Evolutionary conservation across 2,329 filamentous ascomycete species (phyloP), one percentile per base, ranked within the genome.

Genomic region (Xylariaceae sp.): DNA sequence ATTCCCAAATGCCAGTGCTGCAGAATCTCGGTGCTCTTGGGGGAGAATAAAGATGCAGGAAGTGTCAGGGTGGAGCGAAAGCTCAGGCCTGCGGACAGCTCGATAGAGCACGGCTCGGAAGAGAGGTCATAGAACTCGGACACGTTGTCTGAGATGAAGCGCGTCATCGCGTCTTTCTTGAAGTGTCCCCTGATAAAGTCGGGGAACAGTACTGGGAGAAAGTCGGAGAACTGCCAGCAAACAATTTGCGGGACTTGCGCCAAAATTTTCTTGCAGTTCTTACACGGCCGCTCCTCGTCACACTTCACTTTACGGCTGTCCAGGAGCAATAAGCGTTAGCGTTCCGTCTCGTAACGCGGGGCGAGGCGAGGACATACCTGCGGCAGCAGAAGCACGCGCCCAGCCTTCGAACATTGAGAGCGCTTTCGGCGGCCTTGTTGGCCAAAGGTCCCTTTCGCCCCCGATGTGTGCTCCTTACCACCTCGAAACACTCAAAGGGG

Each of bases 381-480:
- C 81, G 80, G 62, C 81, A 84, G 69, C 80, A 82, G 70, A 84
- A 84, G 64, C 81, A 84, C 8, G 81, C 81, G 5, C 81, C 81
- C 4, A 74, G 67, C 26, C 80, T 75, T 13, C 81, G 76, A 9
- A 84, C 80, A 50, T 81, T 75, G 2, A 83, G 72, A 1, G 81
- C 81, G 39, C 74, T 78, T 66, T 81, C 74, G 64, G 82, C 82
- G 24, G 75, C 80, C n/a, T 79, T 76, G 40, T 77, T 73, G 21
- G 79, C 77, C 30, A 84, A 67, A 1, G 81, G 81, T 0, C 81
- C 81, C 62, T 84, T 84, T 45, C 81, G 75, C 2, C 81, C 81
- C 49, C 79, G 75, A 57, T 82, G 80, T 6, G 79, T 78, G 5
- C 77, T 75, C 20, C 78, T 73, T 70, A 79, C 74, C 13, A 75